These are phyloP conservation scores for Talaromyces stipitatus DNA, from an alignment of 495 filamentous ascomycete species.

Conservation along the genomic window DNA sequence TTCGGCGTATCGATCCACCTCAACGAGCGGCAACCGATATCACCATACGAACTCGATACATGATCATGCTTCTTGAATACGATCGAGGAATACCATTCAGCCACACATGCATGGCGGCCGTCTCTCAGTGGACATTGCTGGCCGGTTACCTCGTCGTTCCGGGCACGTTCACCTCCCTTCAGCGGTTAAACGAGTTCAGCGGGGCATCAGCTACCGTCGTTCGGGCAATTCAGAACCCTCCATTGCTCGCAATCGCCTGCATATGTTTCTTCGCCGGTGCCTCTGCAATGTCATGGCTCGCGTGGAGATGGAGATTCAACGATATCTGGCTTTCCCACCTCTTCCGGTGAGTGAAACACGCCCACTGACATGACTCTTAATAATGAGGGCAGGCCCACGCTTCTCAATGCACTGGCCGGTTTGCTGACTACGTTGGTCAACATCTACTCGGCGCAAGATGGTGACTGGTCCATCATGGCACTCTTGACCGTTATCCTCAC, in stretches of 20 bases:
- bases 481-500: constrained; percentile 19
- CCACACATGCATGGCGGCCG: constrained; percentile 23
- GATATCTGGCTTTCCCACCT: constrained; percentile 24
- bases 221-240: constrained; percentile 17
- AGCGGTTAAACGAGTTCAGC: constrained; percentile 14
- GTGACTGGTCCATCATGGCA: constrained; percentile 38
- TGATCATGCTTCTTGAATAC: constrained; percentile 19
- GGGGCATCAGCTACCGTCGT: constrained; percentile 11
- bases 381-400: constrained; percentile 13
- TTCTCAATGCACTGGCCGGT: constrained; percentile 39
- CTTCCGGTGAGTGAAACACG: constrained; percentile 15
- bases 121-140: constrained; percentile 25
- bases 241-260: constrained; percentile 15
- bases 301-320: constrained; percentile 13
- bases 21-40: too few relatives aligned
- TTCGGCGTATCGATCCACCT: too few relatives aligned
- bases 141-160: constrained; percentile 29
- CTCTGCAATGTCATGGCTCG: constrained; percentile 13
- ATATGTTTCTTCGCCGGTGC: constrained; percentile 12
- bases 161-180: constrained; percentile 24
- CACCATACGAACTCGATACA: constrained; percentile 15
- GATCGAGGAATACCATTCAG: constrained; percentile 13
- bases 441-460: constrained; percentile 38
- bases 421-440: constrained; percentile 38
- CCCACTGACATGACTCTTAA: background rate